phyloP scores from a whole-genome alignment of 2,329 filamentous ascomycete species.

The Malbranchea cinnamomea region DNA sequence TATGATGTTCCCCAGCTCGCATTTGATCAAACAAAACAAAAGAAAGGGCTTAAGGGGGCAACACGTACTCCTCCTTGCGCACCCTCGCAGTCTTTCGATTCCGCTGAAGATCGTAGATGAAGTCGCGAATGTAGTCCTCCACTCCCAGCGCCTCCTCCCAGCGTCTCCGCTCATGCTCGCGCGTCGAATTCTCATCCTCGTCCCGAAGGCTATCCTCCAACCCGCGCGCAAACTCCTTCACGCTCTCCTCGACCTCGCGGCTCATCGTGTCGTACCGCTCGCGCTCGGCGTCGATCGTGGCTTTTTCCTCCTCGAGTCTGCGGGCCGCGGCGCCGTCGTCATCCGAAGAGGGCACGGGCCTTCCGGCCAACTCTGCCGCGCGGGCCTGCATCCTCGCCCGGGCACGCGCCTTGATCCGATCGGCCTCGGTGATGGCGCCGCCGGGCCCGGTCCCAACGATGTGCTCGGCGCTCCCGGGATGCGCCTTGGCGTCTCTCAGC shows the following conservation, averaged over 20 bases:
- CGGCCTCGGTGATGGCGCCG: slow-evolving; percentile 77
- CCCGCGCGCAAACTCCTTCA: slow-evolving; percentile 69
- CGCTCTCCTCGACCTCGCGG: slow-evolving; percentile 88
- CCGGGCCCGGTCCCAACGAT: slow-evolving; percentile 90
- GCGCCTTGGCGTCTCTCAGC: slow-evolving; percentile 78
- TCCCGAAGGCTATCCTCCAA: slow-evolving; percentile 83
- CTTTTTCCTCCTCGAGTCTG: slow-evolving; percentile 76
- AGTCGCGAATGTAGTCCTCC: slow-evolving; percentile 91
- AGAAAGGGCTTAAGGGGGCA: slow-evolving; percentile 2
- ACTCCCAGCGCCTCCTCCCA: slow-evolving; percentile 96
- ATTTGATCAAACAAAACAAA: too few species aligned
- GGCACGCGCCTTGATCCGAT: slow-evolving; percentile 84
- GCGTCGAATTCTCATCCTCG: slow-evolving; percentile 55
- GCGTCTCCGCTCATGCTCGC: slow-evolving; percentile 77
- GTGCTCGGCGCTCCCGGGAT: slow-evolving; percentile 63
- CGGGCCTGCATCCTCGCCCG: slow-evolving; percentile 99
- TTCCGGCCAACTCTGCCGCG: slow-evolving; percentile 79
- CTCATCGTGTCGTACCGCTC: slow-evolving; percentile 97
- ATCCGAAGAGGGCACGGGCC: slow-evolving; percentile 51
- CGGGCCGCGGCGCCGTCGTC: slow-evolving; percentile 65
- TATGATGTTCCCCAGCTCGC: too few species aligned
- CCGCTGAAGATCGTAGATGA: slow-evolving; percentile 91
- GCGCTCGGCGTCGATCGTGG: slow-evolving; percentile 65
- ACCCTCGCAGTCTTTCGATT: slow-evolving; percentile 64
- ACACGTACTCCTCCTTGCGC: slow-evolving; percentile 42